Percentiles rank a stretch among this genome's conserved stretches.
phyloP scores from a whole-genome alignment of 805 yeast genomes.

The Wickerhamomyces tratensis region DNA sequence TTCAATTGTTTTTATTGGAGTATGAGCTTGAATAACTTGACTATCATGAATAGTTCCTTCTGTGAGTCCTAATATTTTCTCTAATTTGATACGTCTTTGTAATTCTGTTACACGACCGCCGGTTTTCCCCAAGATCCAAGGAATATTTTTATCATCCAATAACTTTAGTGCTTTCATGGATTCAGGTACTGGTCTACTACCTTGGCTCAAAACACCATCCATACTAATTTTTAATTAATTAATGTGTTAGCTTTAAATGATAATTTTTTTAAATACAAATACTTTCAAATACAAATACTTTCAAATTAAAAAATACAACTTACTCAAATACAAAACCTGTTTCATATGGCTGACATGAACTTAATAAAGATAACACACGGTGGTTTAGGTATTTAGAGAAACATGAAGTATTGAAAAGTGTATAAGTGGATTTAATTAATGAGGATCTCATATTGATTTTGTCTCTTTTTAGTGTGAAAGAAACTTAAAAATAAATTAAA shows the following conservation, averaged over 20 bases:
- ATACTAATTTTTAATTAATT: slow-evolving; percentile 27
- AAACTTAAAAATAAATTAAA: too few species aligned
- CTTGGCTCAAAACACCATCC: slow-evolving; percentile 83
- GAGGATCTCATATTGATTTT: too few species aligned
- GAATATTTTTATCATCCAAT: slow-evolving; percentile 45
- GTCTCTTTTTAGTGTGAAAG: too few species aligned
- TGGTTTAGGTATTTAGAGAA: too few species aligned
- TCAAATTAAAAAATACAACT: not conserved
- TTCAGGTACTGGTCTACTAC: slow-evolving; percentile 52
- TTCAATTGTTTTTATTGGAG: slow-evolving; percentile 64
- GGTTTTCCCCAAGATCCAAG: slow-evolving; percentile 79
- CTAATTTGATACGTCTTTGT: slow-evolving; percentile 45
- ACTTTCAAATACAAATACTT: too few species aligned
- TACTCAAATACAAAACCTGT: slow-evolving; percentile 15
- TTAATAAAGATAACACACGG: too few species aligned
- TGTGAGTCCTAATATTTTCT: slow-evolving; percentile 13
- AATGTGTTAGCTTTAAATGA: too few species aligned
- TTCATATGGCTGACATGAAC: slow-evolving; percentile 2
- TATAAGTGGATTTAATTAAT: too few species aligned
- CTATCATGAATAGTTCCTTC: slow-evolving; percentile 25
- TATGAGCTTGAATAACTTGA: slow-evolving; percentile 80
- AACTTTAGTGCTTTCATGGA: slow-evolving; percentile 54
- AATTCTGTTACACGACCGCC: slow-evolving; percentile 79
- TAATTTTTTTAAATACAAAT: too few species aligned
- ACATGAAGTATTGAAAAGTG: too few species aligned